Evolutionary conservation across 23 red algal species (phyloP), one percentile per base, ranked within the genome.

Genomic region (Porphyridium purpureum): DNA sequence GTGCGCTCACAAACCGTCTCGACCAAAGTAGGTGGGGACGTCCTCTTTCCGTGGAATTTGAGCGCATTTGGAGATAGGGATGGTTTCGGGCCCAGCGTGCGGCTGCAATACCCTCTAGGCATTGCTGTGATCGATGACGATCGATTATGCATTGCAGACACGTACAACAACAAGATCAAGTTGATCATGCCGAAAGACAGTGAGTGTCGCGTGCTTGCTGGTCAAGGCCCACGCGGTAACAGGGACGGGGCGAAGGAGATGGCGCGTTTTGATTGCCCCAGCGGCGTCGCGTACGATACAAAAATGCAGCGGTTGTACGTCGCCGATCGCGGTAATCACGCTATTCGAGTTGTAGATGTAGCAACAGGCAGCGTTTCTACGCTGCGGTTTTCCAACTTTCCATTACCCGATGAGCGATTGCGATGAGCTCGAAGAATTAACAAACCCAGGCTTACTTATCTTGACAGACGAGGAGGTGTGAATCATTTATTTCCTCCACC

Each of bases 61-160:
- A 62, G 57, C 44, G 57, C 57, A 32, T 62, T 62, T 62, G 57
- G 57, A 41, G 57, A 62, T 62, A 62, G 57, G 44, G 44, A 62
- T 47, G 57, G 57, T 50, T 8, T 62, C 2, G 14, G 11, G 15
- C 35, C 57, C 8, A 31, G 33, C 3, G 57, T 47, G 35, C 31
- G 57, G 31, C 44, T 62, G 30, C 57, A 62, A 20, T 33, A 28
- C 8, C 57, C 57, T 11, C 14, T 62, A 17, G 57, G 57, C 29
- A 62, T 62, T 15, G 31, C 28, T 47, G 31, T 31, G 31, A 50
- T 3, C 8, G 3, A 17, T 4, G 33, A 62, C 5, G 35, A 50
- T 20, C 7, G 35, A 17, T 20, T 62, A 7, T 15, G 31, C 15
- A 32, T 62, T 1, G 57, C 57, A 7, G 57, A 62, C 44, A 41